Percentiles rank a stretch among this genome's conserved stretches.
Conservation (phyloP, 2,329 filamentous ascomycete species). For the Cercospora brassicicola region DNA sequence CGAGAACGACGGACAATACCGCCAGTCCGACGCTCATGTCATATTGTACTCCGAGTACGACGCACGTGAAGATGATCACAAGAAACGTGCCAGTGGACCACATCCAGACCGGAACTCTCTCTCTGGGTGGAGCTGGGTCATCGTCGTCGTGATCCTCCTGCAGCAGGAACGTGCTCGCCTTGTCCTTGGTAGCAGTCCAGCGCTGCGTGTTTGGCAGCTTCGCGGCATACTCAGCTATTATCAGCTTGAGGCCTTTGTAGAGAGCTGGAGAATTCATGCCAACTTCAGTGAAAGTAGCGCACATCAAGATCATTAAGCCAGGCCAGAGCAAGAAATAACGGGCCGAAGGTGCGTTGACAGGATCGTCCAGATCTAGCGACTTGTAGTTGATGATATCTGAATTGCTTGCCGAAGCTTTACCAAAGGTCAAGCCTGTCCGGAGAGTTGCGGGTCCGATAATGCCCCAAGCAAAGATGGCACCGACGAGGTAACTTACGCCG, state of each 20-base stretch:
- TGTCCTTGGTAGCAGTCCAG: slow-evolving; percentile 8
- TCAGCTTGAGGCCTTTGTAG: slow-evolving; percentile 16
- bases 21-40: slow-evolving; percentile 57
- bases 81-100: slow-evolving; percentile 51
- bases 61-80: slow-evolving; percentile 41
- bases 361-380: slow-evolving; percentile 33
- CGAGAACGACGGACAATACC: slow-evolving; percentile 56
- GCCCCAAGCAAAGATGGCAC: slow-evolving; percentile 56
- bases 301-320: slow-evolving; percentile 48
- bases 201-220: slow-evolving; percentile 7
- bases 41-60: slow-evolving; percentile 54
- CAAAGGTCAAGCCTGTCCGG: slow-evolving; percentile 50
- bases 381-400: slow-evolving; percentile 41
- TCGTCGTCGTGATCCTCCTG: slow-evolving; percentile 36
- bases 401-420: slow-evolving; percentile 36
- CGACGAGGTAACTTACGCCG: slow-evolving; percentile 58
- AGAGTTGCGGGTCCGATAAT: slow-evolving; percentile 59
- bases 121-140: slow-evolving; percentile 51
- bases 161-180: slow-evolving; percentile 14
- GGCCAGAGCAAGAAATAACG: slow-evolving; percentile 54
- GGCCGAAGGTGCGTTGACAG: slow-evolving; percentile 42
- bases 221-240: slow-evolving; percentile 6
- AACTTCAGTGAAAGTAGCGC: slow-evolving; percentile 44
- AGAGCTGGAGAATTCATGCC: slow-evolving; percentile 15
- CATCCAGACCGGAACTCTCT: slow-evolving; percentile 53